These are phyloP conservation scores for Chenopodium suecicum DNA, from an alignment of 148 eudicot species.

Conservation along the genomic window DNA sequence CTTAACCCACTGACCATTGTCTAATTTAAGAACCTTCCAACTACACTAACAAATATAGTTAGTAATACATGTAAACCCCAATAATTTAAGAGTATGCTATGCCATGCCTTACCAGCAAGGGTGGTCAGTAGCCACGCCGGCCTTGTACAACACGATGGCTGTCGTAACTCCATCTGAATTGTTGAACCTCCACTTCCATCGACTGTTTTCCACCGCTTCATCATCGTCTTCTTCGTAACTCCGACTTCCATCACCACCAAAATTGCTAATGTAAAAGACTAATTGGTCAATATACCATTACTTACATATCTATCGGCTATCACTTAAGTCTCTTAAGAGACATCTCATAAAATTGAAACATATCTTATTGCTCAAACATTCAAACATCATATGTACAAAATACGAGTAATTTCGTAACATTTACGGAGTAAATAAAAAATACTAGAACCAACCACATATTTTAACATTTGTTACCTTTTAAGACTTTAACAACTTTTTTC, in stretches of 20 bases:
- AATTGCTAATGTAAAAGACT: neutral
- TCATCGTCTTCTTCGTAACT: neutral
- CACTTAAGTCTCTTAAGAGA: no score
- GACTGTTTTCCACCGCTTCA: neutral
- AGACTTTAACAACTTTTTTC: no score
- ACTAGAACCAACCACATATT: no score
- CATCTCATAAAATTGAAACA: no score
- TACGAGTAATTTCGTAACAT: no score
- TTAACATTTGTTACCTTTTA: no score
- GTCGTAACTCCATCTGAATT: neutral
- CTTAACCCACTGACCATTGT: neutral
- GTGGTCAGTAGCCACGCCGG: constrained; percentile 26
- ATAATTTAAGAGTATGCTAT: neutral
- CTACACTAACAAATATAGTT: neutral
- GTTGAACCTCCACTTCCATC: neutral
- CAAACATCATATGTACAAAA: no score
- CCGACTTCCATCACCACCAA: neutral
- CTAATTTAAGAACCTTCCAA: constrained; percentile 8
- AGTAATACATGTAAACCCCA: neutral
- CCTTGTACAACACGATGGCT: neutral
- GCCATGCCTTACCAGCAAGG: constrained; percentile 18
- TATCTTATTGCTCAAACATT: no score
- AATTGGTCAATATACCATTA: no score
- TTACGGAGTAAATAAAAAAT: no score
- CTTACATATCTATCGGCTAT: no score